Conservation (phyloP, 2,329 filamentous ascomycete species). For the Emmonsiellopsis sp. region DNA sequence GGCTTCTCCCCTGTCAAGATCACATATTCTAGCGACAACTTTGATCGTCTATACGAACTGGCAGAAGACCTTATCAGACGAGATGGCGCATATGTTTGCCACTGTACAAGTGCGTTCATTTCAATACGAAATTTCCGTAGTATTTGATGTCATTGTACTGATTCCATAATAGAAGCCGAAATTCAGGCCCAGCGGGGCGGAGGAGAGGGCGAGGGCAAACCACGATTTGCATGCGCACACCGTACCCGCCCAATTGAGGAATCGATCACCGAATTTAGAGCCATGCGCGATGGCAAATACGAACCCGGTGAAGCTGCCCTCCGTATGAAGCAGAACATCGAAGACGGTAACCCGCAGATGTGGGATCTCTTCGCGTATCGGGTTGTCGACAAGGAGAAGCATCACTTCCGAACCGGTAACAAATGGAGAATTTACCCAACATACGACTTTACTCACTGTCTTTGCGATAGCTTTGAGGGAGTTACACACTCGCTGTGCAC, state of each 20-base stretch:
- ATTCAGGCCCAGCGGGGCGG: constrained; percentile 79
- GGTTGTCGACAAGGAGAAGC: constrained; percentile 50
- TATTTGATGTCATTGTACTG: background rate
- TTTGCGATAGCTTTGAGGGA: constrained; percentile 84
- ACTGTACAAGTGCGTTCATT: constrained; percentile 53
- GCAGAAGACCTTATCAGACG: constrained; percentile 73
- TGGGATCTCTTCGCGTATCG: constrained; percentile 93
- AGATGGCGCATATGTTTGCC: constrained; percentile 70
- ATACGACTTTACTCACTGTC: constrained; percentile 84
- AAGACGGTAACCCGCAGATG: constrained; percentile 82
- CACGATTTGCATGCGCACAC: constrained; percentile 72
- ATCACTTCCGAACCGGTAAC: constrained; percentile 67
- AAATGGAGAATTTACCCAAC: constrained; percentile 93
- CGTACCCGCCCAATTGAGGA: constrained; percentile 65
- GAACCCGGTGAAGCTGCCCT: constrained; percentile 73
- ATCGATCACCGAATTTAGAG: constrained; percentile 73
- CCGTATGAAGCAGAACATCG: constrained; percentile 84
- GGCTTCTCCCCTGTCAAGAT: constrained; percentile 65
- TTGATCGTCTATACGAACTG: constrained; percentile 75
- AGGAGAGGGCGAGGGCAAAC: constrained; percentile 55
- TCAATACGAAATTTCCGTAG: background rate
- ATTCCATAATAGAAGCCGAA: constrained; percentile 50
- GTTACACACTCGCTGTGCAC: constrained; percentile 93
- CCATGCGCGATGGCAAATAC: constrained; percentile 88
- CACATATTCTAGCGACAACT: constrained; percentile 87